These are phyloP conservation scores for Blastobotrys apis DNA, from an alignment of 1,139 yeast species.

Conservation along the genomic window DNA sequence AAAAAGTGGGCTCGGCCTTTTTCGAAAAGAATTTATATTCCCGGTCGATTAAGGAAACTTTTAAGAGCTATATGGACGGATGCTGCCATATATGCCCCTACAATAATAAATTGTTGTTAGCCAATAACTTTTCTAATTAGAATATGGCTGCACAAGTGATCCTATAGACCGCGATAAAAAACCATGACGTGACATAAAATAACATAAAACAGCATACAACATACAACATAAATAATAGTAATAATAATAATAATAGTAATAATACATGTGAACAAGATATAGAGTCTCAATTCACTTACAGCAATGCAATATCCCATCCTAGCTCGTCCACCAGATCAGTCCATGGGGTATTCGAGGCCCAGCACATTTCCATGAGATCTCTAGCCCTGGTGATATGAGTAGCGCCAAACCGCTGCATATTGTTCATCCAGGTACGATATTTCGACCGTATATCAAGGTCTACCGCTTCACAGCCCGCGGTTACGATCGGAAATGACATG, in stretches of 20 bases:
- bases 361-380: slow-evolving; percentile 46
- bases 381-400: slow-evolving; percentile 44
- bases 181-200: no score
- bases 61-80: no score
- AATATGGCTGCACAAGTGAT: no score
- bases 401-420: slow-evolving; percentile 45
- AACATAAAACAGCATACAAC: no score
- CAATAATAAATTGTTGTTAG: no score
- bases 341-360: slow-evolving; percentile 37
- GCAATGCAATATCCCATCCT: slow-evolving; percentile 30
- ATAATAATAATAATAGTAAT: slow-evolving; percentile 1
- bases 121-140: no score
- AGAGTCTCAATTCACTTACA: no score
- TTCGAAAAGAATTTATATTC: no score
- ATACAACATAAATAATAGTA: not conserved
- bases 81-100: no score
- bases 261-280: not conserved
- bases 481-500: slow-evolving; percentile 48
- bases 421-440: slow-evolving; percentile 39
- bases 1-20: no score
- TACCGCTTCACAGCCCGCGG: slow-evolving; percentile 52
- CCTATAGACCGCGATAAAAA: no score
- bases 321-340: slow-evolving; percentile 30
- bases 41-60: no score
- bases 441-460: slow-evolving; percentile 38